Conservation (phyloP, 257 asterid species). For the Solanum rostratum region DNA sequence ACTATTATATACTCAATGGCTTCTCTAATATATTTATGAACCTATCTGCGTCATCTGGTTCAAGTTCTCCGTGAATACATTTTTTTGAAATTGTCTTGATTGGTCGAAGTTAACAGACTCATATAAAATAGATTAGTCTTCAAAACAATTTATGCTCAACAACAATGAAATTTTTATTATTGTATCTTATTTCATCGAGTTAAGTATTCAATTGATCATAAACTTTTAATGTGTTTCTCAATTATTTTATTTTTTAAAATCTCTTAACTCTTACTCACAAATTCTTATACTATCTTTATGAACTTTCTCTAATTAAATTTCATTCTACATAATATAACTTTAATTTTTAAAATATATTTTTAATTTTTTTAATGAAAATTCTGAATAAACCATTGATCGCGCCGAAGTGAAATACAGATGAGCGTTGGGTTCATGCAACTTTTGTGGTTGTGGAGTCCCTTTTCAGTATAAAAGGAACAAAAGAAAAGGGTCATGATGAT, state of each 20-base stretch:
- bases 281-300: not conserved
- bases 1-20: not conserved
- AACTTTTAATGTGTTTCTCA: too few species aligned
- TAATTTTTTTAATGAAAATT: not conserved
- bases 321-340: not conserved
- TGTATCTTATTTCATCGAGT: not conserved
- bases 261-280: not conserved
- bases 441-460: constrained; percentile 6
- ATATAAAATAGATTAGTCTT: too few species aligned
- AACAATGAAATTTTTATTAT: too few species aligned
- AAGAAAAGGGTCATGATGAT: constrained; percentile 10
- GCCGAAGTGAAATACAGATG: not conserved
- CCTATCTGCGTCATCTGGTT: not conserved
- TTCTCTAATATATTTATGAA: not conserved
- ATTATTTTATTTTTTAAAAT: too few species aligned
- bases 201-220: too few species aligned
- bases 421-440: constrained; percentile 3
- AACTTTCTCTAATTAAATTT: not conserved
- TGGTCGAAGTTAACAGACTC: too few species aligned
- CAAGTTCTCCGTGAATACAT: too few species aligned
- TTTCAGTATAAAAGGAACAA: constrained; percentile 13
- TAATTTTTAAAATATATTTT: not conserved
- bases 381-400: not conserved
- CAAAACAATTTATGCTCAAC: not conserved
- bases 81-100: too few species aligned